These are phyloP conservation scores for Leucoagaricus sp. DNA, from an alignment of 1,284 basidiomycete genomes.

Conservation along the genomic window DNA sequence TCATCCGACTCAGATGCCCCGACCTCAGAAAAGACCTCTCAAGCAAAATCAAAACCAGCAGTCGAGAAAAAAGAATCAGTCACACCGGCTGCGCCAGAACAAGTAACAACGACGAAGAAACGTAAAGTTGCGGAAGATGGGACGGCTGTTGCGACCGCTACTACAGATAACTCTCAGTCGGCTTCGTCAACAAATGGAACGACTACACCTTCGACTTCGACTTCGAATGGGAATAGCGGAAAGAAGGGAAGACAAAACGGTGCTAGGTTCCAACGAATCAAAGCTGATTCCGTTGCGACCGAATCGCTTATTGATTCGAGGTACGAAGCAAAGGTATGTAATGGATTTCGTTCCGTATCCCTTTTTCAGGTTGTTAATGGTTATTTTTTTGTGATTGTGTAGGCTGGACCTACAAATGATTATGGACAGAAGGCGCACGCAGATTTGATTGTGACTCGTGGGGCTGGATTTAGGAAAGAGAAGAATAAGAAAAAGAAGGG, in stretches of 20 bases:
- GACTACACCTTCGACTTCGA: conserved; percentile 19
- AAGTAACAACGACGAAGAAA: conserved; percentile 51
- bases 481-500: conserved; percentile 99
- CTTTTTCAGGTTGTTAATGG: too few relatives aligned
- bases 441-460: conserved; percentile 92
- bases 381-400: too few relatives aligned
- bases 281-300: conserved; percentile 63
- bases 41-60: neutral
- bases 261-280: conserved; percentile 83
- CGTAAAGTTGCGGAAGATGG: conserved; percentile 54
- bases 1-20: conserved; percentile 20
- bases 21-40: conserved; percentile 14
- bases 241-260: conserved; percentile 44
- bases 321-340: conserved; percentile 77
- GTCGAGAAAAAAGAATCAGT: conserved; percentile 2
- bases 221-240: conserved; percentile 30
- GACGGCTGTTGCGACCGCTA: conserved; percentile 48
- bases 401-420: conserved; percentile 71
- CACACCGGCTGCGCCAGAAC: conserved; percentile 3
- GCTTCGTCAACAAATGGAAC: conserved; percentile 11
- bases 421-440: conserved; percentile 87
- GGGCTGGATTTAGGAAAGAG: conserved; percentile 95
- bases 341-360: too few relatives aligned
- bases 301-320: conserved; percentile 78
- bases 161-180: conserved; percentile 19